phyloP scores from a whole-genome alignment of 768 basidiomycete species.

The Auricularia sp. region DNA sequence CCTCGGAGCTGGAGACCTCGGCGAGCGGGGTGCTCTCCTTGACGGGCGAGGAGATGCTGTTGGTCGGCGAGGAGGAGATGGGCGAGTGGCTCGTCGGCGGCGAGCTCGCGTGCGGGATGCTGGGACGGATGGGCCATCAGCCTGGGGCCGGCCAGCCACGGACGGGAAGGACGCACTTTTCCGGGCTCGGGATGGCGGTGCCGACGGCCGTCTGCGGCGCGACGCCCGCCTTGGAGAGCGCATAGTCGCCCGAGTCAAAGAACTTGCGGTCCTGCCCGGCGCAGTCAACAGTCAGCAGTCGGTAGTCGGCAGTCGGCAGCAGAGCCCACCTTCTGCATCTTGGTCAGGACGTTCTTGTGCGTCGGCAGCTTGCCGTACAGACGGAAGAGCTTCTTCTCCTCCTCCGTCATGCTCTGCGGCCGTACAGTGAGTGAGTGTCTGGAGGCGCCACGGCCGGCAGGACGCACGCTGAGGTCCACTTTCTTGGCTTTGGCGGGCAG shows the following conservation, averaged over 20 bases:
- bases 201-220: conserved; percentile 84
- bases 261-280: conserved; percentile 85
- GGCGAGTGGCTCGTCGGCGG: conserved; percentile 34
- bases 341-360: conserved; percentile 86
- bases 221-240: conserved; percentile 85
- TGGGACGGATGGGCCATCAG: conserved; percentile 21
- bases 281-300: conserved; percentile 6
- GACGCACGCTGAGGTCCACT: conserved; percentile 83
- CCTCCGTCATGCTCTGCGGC: conserved; percentile 63
- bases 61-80: conserved; percentile 56
- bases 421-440: conserved; percentile 11
- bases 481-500: conserved; percentile 78
- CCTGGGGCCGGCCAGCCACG: conserved; percentile 5
- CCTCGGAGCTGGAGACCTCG: conserved; percentile 5
- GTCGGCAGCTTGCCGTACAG: conserved; percentile 91
- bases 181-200: conserved; percentile 95
- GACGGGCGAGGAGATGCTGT: conserved; percentile 54
- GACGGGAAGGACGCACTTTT: conserved; percentile 55
- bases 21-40: conserved; percentile 39
- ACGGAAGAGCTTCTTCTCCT: conserved; percentile 90
- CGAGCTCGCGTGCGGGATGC: conserved; percentile 85
- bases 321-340: conserved; percentile 82
- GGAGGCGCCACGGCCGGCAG: conserved; percentile 10
- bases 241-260: conserved; percentile 99
- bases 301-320: not conserved